Evolutionary conservation across 495 filamentous ascomycete species (phyloP), one percentile per base, ranked within the genome.

Genomic region (Astrothelium macrocarpum): DNA sequence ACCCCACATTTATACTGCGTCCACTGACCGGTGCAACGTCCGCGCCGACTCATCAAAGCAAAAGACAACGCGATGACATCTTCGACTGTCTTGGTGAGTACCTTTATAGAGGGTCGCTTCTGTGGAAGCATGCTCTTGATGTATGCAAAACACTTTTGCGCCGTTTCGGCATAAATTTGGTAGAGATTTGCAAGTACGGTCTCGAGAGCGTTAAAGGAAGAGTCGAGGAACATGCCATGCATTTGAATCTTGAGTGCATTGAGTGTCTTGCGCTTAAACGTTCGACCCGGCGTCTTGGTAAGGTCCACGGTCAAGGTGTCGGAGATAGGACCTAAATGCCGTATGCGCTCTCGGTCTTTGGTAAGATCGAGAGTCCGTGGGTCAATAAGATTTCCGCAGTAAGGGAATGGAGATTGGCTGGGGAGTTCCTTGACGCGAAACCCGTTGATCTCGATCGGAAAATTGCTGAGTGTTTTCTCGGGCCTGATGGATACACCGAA

Each of bases 211-310:
- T 97, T 97, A 76, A 92, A 87, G 3, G 78, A 75, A 2, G 89
- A 90, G 71, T 96, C 92, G 63, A 94, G 86, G 72, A 93, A 92
- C 87, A 96, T 95, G 32, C 86, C 80, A 67, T 95, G 87, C 61
- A 89, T 84, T 66, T 94, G 90, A 53, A 92, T 86, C 71, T 94
- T 92, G 78, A 97, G 90, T 0, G 87, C 78, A 70, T 76, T 86
- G 14, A 96, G 73, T n/a, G 87, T 78, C 73, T 92, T 96, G 32
- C 90, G 83, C 66, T 88, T 84, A 64, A 96, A 91, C 1, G 84
- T 81, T 62, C 81, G 82, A 3, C 91, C 91, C 0, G 90, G 90
- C 7, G 76, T 68, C 59, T 81, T 83, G 23, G 81, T 81, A 62
- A 78, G 85, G 62, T 95, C 91, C 9, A 95, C 86, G 0, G 90